Conservation (phyloP, 441 rosid genomes). For the Brassica hybrid region DNA sequence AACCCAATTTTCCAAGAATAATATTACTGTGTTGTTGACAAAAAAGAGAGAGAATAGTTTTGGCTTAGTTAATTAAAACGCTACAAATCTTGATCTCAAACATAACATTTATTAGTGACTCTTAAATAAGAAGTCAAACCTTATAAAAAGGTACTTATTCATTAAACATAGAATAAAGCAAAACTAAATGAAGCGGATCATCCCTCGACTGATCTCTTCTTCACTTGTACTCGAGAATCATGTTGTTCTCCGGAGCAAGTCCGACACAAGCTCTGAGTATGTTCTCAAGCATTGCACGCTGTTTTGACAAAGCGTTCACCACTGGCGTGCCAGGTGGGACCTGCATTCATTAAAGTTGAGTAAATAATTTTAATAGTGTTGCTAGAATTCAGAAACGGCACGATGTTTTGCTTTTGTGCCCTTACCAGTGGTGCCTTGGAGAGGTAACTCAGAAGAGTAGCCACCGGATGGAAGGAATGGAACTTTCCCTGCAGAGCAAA, state of each 20-base stretch:
- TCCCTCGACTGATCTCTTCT: background rate
- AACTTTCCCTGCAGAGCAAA: slow-evolving; percentile 65
- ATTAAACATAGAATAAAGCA: background rate
- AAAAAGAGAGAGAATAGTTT: too few relatives aligned
- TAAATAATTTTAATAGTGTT: background rate
- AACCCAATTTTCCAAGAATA: too few relatives aligned
- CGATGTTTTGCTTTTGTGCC: slow-evolving; percentile 5
- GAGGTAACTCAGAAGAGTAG: slow-evolving; percentile 91
- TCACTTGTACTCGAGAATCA: slow-evolving; percentile 96
- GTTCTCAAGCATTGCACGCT: slow-evolving; percentile 96
- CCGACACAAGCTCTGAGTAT: slow-evolving; percentile 91
- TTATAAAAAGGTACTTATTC: slow-evolving; percentile 7
- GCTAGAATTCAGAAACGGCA: slow-evolving; percentile 16
- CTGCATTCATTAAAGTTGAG: slow-evolving; percentile 41
- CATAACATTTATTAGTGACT: too few relatives aligned
- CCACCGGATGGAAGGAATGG: slow-evolving; percentile 95
- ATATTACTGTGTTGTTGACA: too few relatives aligned
- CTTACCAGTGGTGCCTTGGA: slow-evolving; percentile 94
- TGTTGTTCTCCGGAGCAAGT: slow-evolving; percentile 92
- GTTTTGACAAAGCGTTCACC: slow-evolving; percentile 93
- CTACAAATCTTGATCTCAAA: too few relatives aligned
- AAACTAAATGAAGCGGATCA: slow-evolving; percentile 1
- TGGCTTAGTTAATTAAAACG: too few relatives aligned
- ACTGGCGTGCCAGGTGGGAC: slow-evolving; percentile 95
- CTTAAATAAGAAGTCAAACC: background rate